Conservation (phyloP, 208 protist species). For the Lotmaria passim region DNA sequence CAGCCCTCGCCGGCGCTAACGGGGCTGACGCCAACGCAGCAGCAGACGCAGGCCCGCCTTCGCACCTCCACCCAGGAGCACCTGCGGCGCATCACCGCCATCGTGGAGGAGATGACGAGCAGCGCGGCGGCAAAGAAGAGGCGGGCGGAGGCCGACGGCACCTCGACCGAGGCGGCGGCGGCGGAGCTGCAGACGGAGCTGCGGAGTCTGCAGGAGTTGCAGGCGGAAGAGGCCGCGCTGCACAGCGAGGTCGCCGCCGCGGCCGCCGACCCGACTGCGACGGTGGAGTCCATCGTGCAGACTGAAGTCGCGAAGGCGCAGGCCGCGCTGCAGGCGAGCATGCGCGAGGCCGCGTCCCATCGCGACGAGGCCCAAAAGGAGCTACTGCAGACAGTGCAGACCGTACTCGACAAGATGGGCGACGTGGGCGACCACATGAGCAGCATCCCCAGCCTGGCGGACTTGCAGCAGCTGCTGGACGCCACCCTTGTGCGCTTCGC, state of each 20-base stretch:
- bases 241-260: slow-evolving; percentile 18
- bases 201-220: slow-evolving; percentile 11
- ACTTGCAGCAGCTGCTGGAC: slow-evolving; percentile 36
- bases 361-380: slow-evolving; percentile 6
- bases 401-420: slow-evolving; percentile 17
- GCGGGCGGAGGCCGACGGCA: background rate
- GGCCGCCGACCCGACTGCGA: background rate
- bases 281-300: slow-evolving; percentile 27
- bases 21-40: slow-evolving; percentile 28
- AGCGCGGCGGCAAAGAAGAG: background rate
- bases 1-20: slow-evolving; percentile 16
- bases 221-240: slow-evolving; percentile 27
- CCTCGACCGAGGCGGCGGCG: background rate
- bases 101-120: slow-evolving; percentile 11
- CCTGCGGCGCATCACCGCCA: slow-evolving; percentile 13
- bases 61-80: slow-evolving; percentile 20
- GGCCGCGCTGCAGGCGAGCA: slow-evolving; percentile 11
- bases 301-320: slow-evolving; percentile 21
- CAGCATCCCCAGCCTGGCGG: slow-evolving; percentile 18
- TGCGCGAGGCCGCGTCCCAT: background rate
- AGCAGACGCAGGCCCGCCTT: slow-evolving; percentile 14
- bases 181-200: slow-evolving; percentile 20
- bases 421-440: slow-evolving; percentile 12
- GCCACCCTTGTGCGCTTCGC: slow-evolving; percentile 18
- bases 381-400: slow-evolving; percentile 4